Evolutionary conservation across 2,329 filamentous ascomycete species (phyloP), one percentile per base, ranked within the genome.

Genomic region (Reticulascus tulasneorum): DNA sequence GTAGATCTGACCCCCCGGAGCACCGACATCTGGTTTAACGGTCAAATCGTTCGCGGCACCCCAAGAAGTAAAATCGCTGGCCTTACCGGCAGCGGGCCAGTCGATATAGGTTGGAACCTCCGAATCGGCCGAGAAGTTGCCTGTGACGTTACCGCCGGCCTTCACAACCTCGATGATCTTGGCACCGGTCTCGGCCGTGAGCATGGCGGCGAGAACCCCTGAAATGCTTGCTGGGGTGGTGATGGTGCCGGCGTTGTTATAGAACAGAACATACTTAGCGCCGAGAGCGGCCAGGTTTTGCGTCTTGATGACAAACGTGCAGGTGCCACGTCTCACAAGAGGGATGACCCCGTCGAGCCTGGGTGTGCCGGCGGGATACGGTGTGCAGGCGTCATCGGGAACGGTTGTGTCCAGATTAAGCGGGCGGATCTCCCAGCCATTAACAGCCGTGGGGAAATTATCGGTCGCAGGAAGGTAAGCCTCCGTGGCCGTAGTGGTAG

Each of bases 21-120:
- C 57, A 11, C 59, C 60, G 29, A 69, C 46, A 34, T 69, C 59
- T 7, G 65, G 63, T 47, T 65, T 66, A 35, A 67, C 47, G 24
- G 56, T 50, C 7, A 67, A 51, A 30, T 69, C 65, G 43, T 61
- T 63, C 7, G 52, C 59, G 6, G 59, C 62, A 7, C 64, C 65
- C 64, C 65, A 70, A 13, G 56, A 56, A 12, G 59, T 66, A 43
- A 56, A 69, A 3, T 5, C 15, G 16, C 28, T 30, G 28, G 28
- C 10, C 10, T 19, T 15, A 8, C 59, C 61, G n/a, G 56, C 63
- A 7, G 42, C 36, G 1, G 48, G 19, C 24, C 49, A 42, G 19
- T 44, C 35, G 27, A 53, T 23, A 24, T 37, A 44, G 35, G n/a
- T 29, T 4, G 25, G 32, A 23, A 25, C 21, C 11, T 26, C 26